Percentiles rank a stretch among this genome's conserved stretches.
Evolutionary conservation across 2,329 filamentous ascomycete species (phyloP).

Genomic region (Tolypocladium ovalisporum): DNA sequence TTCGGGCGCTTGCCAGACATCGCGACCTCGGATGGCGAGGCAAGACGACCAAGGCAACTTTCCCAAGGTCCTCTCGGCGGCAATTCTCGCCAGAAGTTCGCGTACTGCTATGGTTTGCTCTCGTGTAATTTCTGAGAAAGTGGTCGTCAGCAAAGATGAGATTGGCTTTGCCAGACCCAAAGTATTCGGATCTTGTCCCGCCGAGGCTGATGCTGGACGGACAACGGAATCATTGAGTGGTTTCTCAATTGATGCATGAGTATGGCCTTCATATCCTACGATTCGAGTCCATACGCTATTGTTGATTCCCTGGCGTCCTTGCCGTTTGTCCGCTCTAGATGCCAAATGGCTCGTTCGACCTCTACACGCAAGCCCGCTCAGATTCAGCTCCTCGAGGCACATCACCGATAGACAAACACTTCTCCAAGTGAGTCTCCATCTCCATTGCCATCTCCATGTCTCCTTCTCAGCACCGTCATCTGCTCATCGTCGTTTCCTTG

Average conservation of each 20-base stretch:
- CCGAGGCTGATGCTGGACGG: neutral
- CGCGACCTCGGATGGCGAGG: neutral
- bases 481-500: conserved; percentile 9
- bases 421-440: neutral
- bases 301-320: no score
- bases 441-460: neutral
- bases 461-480: neutral
- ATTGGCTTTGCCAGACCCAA: neutral
- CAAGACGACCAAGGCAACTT: neutral
- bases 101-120: no score
- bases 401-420: neutral
- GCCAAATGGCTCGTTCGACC: neutral
- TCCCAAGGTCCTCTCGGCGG: neutral
- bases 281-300: neutral
- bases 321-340: neutral
- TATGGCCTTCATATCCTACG: neutral
- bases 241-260: neutral
- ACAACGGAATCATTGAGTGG: neutral
- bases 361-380: neutral
- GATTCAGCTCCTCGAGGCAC: neutral
- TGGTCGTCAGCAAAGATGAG: neutral
- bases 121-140: no score
- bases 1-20: neutral
- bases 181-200: neutral
- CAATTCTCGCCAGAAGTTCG: neutral